Evolutionary conservation across 495 filamentous ascomycete genomes (phyloP), one percentile per base, ranked within the genome.

Genomic region (Amniculicola lignicola): DNA sequence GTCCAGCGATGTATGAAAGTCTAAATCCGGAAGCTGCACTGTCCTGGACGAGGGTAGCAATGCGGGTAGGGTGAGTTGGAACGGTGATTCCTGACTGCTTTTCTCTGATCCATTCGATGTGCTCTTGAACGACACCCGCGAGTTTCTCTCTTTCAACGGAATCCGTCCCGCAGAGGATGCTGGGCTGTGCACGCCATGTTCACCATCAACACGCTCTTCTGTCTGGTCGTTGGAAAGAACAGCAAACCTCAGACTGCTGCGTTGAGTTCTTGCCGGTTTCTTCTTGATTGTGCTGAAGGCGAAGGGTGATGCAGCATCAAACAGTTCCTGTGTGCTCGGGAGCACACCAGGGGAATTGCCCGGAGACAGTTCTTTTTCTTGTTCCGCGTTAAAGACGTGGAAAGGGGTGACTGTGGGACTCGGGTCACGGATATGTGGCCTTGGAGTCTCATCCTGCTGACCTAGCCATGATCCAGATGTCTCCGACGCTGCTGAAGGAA

Each of bases 201-300:
- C 35, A 3, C 12, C 14, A 44, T 41, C 47, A 60, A 27, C 49
- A 23, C 11, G 19, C 18, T 48, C 15, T 10, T 45, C 22, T 15
- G 10, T 5, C 1, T 21, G 41, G 39, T 48, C 51, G 27, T 36
- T 44, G n/a, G 38, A 35, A 38, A 61, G 45, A 10, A 61, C 45
- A 2, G 58, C 51, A 37, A 61, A 62, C 42, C 48, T 58, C 27
- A 62, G 44, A 18, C 24, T 53, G 28, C 54, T 62, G 15, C 39
- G 52, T 19, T 41, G 27, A 10, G 40, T 7, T 28, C 43, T 54
- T 11, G 12, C 14, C 4, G 58, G 5, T 40, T 35, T 55, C 43
- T 68, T 68, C 63, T 61, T 65, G 11, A 48, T 50, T 0, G 63
- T 66, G 22, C 63, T 66, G 43, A 64, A 61, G 4, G 48, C 50